Base-by-base conservation (phyloP, 805 yeast genomes). In the Starmera quercuum region DNA sequence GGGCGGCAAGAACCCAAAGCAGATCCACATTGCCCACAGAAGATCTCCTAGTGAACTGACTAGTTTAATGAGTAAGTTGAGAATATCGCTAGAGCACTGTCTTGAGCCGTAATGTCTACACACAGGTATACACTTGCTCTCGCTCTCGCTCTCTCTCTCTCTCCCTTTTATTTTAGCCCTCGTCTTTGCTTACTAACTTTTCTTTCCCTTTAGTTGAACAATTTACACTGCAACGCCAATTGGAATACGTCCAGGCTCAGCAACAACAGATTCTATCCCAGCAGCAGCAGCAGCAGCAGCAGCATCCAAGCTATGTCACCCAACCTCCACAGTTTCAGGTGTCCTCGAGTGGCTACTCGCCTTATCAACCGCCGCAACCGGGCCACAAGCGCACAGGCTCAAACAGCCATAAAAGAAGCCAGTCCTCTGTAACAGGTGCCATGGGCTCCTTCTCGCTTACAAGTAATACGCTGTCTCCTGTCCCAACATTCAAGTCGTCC, bases 11-110 rank as follows among this genome's bases (percentile, higher is more conserved):
- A 57, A 58, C 36, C 80, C 82, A 26, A 71, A 72, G 45, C 75
- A 75, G 40, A 68, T 92, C 39, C 94, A 87, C 61, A 87, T 90
- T 44, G 97, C 97, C n/a, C 97, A 92, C 52, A 75, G 97, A 51
- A 73, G 95, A 40, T 83, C 97, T 3, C 97, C 97, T n/a, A 77
- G 88, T 46, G 98, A 92, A 56, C 68, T 92, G 55, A 90, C 97
- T 3, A 83, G 82, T 35, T 66, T 90, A 44, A 90, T 90, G 95
- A 68, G 80, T 68, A 64, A 46, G 72, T 61, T n/a, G n/a, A n/a
- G n/a, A n/a, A 39, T 23, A 23, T 23, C 26, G 13, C 12, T 23
- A 26, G n/a, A n/a, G n/a, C n/a, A n/a, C n/a, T n/a, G n/a, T n/a
- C n/a, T n/a, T n/a, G n/a, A n/a, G n/a, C n/a, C n/a, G n/a, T n/a